A percentile compares a stretch with the other conserved stretches of the same genome.
Evolutionary conservation across 2,329 filamentous ascomycete genomes (phyloP).

Genomic region (Claviceps sp.): DNA sequence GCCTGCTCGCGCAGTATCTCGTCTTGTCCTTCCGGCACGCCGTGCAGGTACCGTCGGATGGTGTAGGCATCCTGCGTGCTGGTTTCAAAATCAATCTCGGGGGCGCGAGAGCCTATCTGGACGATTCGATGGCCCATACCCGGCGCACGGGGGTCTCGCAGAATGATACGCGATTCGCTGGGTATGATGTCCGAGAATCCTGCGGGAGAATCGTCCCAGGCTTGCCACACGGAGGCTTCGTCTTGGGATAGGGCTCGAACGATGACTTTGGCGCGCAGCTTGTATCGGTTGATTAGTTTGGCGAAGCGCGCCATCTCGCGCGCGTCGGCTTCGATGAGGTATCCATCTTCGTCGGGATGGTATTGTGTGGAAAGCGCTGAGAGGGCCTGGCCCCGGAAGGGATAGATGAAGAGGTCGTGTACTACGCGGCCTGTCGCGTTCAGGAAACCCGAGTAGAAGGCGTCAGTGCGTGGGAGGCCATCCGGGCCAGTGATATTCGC

Average conservation of each 20-base stretch:
- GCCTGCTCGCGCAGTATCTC: slow-evolving; percentile 62
- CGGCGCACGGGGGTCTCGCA: slow-evolving; percentile 40
- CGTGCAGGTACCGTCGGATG: slow-evolving; percentile 63
- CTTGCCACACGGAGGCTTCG: slow-evolving; percentile 57
- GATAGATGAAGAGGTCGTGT: slow-evolving; percentile 85
- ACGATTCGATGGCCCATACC: slow-evolving; percentile 40
- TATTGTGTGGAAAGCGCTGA: slow-evolving; percentile 10
- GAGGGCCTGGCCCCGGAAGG: slow-evolving; percentile 23
- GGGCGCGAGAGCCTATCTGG: slow-evolving; percentile 16
- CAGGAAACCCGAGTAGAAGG: slow-evolving; percentile 73
- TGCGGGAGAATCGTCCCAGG: slow-evolving; percentile 47
- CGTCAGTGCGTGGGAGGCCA: slow-evolving; percentile 26
- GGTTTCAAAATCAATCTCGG: slow-evolving; percentile 29
- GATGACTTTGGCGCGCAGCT: slow-evolving; percentile 66
- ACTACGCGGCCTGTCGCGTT: slow-evolving; percentile 75
- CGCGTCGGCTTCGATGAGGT: slow-evolving; percentile 74
- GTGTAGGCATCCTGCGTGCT: slow-evolving; percentile 51
- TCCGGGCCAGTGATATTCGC: slow-evolving; percentile 31
- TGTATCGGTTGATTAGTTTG: slow-evolving; percentile 72
- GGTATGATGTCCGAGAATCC: not conserved
- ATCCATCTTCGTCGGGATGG: slow-evolving; percentile 18
- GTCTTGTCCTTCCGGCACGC: slow-evolving; percentile 70
- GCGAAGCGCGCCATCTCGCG: slow-evolving; percentile 46
- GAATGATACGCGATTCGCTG: slow-evolving; percentile 16
- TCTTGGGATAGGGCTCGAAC: slow-evolving; percentile 51